Conservation (phyloP, 768 basidiomycete genomes). For the Hypholoma fasciculare region DNA sequence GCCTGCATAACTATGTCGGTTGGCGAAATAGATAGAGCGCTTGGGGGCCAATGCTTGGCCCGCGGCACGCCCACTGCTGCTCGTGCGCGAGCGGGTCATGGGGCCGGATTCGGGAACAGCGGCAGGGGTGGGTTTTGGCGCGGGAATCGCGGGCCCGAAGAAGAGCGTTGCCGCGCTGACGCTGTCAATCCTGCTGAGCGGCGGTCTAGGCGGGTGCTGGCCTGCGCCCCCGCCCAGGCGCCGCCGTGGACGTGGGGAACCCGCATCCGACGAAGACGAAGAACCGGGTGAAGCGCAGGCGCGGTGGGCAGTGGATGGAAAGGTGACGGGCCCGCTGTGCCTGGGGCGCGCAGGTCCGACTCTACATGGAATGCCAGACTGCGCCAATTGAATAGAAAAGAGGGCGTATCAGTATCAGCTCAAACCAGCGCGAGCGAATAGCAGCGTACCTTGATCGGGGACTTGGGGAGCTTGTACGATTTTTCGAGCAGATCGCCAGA, state of each 20-base stretch:
- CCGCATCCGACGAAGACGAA: constrained; percentile 45
- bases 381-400: neutral
- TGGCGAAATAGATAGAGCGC: constrained; percentile 28
- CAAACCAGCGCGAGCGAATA: constrained; percentile 4
- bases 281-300: constrained; percentile 35
- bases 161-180: constrained; percentile 63
- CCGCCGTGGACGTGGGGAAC: constrained; percentile 56
- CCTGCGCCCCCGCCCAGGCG: constrained; percentile 41
- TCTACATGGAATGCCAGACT: constrained; percentile 18
- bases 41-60: constrained; percentile 24
- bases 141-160: constrained; percentile 60
- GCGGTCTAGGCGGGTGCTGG: constrained; percentile 29
- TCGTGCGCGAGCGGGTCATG: constrained; percentile 16
- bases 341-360: constrained; percentile 22
- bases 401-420: neutral
- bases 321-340: constrained; percentile 35
- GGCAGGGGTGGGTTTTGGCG: neutral
- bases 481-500: constrained; percentile 65
- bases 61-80: constrained; percentile 3
- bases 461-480: constrained; percentile 39
- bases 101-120: constrained; percentile 11
- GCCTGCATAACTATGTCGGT: constrained; percentile 71
- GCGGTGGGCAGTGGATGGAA: constrained; percentile 44
- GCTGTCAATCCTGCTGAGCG: constrained; percentile 54
- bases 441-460: constrained; percentile 39